Evolutionary conservation across 257 asterid species (phyloP).

Genomic region (Linaria vulgaris): DNA sequence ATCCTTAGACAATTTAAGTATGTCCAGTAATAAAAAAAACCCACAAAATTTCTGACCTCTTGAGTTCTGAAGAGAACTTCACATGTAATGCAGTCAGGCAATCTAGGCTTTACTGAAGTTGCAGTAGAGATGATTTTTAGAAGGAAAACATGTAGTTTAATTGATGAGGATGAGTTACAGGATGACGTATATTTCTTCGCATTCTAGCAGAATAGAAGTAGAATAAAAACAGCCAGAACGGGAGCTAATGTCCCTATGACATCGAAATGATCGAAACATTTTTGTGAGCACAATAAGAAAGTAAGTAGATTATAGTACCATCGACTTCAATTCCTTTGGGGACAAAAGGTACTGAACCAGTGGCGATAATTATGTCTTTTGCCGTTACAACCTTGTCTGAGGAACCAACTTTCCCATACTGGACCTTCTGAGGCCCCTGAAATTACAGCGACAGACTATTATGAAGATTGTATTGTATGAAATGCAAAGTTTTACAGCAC

Average conservation of each 20-base stretch:
- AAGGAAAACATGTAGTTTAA: background rate
- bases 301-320: conserved; percentile 56
- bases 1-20: background rate
- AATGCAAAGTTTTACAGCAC: background rate
- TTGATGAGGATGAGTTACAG: background rate
- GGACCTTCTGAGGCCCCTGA: conserved; percentile 96
- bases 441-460: conserved; percentile 10
- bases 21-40: background rate
- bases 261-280: too few species aligned
- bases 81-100: background rate
- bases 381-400: conserved; percentile 69
- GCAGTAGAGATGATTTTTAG: background rate
- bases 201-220: background rate
- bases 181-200: background rate
- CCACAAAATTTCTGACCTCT: background rate
- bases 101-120: conserved; percentile 1
- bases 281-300: conserved; percentile 26
- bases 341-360: conserved; percentile 87
- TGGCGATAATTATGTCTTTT: conserved; percentile 87
- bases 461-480: conserved; percentile 8
- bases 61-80: background rate
- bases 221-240: background rate
- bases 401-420: conserved; percentile 44
- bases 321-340: conserved; percentile 98
- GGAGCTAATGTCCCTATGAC: conserved; percentile 2